phyloP scores from a whole-genome alignment of 2,329 filamentous ascomycete species.

The Dactylonectria estremocensis region DNA sequence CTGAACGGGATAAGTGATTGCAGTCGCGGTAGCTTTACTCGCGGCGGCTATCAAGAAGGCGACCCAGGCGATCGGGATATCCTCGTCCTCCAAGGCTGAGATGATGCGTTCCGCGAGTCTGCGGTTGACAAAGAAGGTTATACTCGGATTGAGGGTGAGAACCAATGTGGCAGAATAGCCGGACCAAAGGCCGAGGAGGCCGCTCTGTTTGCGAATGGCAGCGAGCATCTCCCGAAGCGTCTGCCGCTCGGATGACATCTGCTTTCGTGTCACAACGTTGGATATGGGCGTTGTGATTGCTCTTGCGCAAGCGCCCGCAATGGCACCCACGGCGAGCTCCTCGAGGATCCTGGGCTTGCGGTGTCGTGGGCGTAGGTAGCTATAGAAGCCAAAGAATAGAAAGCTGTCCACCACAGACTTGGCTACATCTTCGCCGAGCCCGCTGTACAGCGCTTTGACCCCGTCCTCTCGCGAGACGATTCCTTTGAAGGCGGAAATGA shows the following conservation, averaged over 20 bases:
- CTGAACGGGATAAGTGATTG: conserved; percentile 87
- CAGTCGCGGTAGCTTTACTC: conserved; percentile 84
- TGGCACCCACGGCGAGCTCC: conserved; percentile 81
- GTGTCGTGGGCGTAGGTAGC: conserved; percentile 60
- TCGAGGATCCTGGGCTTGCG: conserved; percentile 73
- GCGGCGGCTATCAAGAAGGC: conserved; percentile 75
- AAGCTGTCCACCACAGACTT: conserved; percentile 84
- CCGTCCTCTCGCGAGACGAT: conserved; percentile 83
- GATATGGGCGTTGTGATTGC: conserved; percentile 85
- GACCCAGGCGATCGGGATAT: conserved; percentile 56
- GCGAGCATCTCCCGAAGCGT: conserved; percentile 71
- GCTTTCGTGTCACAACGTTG: conserved; percentile 86
- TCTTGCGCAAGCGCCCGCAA: conserved; percentile 82
- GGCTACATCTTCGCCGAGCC: conserved; percentile 73
- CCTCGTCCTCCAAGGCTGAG: conserved; percentile 60
- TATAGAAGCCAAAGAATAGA: conserved; percentile 90
- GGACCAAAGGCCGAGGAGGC: conserved; percentile 85
- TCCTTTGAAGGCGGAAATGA: conserved; percentile 78
- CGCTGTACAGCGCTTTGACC: conserved; percentile 77
- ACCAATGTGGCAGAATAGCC: conserved; percentile 87
- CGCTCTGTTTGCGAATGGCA: conserved; percentile 78
- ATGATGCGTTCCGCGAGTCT: conserved; percentile 75
- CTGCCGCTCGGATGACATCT: conserved; percentile 69
- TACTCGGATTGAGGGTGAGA: conserved; percentile 86
- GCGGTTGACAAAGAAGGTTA: conserved; percentile 89